Conservation (phyloP, 169 alveolate genomes). For the Fabrea salina region DNA sequence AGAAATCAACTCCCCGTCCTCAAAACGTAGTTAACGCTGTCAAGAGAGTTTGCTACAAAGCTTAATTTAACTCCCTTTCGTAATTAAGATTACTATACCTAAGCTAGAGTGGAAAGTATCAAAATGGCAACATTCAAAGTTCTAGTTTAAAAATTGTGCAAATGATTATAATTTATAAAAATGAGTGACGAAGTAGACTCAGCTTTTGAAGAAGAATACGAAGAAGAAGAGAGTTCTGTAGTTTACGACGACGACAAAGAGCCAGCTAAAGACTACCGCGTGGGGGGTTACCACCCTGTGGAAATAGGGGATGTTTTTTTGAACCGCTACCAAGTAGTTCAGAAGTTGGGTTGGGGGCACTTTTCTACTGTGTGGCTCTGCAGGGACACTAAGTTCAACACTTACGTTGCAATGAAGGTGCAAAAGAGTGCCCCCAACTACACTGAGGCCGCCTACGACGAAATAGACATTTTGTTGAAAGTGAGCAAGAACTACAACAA, state of each 20-base stretch:
- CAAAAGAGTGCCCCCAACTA: constrained; percentile 96
- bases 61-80: too few relatives aligned
- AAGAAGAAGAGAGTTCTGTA: constrained; percentile 26
- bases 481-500: constrained; percentile 60
- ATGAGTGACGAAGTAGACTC: too few relatives aligned
- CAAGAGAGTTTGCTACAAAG: constrained; percentile 29
- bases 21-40: constrained; percentile 58
- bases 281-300: constrained; percentile 96
- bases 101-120: too few relatives aligned
- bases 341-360: constrained; percentile 99
- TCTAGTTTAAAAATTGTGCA: too few relatives aligned
- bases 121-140: too few relatives aligned
- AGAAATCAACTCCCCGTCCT: constrained; percentile 54
- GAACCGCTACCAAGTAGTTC: constrained; percentile 92
- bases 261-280: constrained; percentile 51
- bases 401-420: constrained; percentile 96
- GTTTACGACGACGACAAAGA: constrained; percentile 38
- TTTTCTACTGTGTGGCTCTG: constrained; percentile 98
- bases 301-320: constrained; percentile 91
- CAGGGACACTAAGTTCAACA: constrained; percentile 68
- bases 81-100: too few relatives aligned
- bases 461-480: constrained; percentile 91
- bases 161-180: too few relatives aligned
- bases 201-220: too few relatives aligned
- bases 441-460: constrained; percentile 98